Percentiles rank a stretch among this genome's conserved stretches.
These are phyloP conservation scores for Pichia sp. DNA, from an alignment of 1,139 yeast species.

Conservation along the genomic window DNA sequence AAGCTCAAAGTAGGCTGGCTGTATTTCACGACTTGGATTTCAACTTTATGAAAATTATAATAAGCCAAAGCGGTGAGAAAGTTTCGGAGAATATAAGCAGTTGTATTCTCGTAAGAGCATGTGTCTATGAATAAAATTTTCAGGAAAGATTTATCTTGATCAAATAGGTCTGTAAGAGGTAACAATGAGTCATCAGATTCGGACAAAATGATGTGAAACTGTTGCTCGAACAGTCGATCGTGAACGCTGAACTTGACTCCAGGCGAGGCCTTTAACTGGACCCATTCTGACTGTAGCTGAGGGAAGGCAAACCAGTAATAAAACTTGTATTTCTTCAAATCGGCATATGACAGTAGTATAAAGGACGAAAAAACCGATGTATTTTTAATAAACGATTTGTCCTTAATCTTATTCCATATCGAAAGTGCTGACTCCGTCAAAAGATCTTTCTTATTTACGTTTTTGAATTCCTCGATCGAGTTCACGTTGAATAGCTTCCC, in stretches of 20 bases:
- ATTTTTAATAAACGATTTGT: slow-evolving; percentile 33
- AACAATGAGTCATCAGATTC: slow-evolving; percentile 14
- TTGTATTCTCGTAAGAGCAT: slow-evolving; percentile 41
- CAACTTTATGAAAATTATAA: slow-evolving; percentile 37
- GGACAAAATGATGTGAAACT: slow-evolving; percentile 25
- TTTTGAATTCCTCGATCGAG: slow-evolving; percentile 80
- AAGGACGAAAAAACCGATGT: slow-evolving; percentile 47
- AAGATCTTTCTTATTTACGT: slow-evolving; percentile 54
- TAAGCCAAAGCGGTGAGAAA: slow-evolving; percentile 51
- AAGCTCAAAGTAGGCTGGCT: slow-evolving; percentile 24
- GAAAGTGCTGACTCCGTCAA: slow-evolving; percentile 44
- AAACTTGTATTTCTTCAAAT: slow-evolving; percentile 80
- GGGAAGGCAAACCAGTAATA: slow-evolving; percentile 91
- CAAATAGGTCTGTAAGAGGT: slow-evolving; percentile 17
- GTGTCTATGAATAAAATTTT: slow-evolving; percentile 60
- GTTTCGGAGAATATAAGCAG: slow-evolving; percentile 66
- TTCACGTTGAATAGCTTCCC: slow-evolving; percentile 56
- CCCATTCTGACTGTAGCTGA: slow-evolving; percentile 47
- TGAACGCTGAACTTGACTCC: slow-evolving; percentile 17
- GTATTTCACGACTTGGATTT: slow-evolving; percentile 38
- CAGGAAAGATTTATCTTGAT: slow-evolving; percentile 6
- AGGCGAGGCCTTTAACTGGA: slow-evolving; percentile 6
- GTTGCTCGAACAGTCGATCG: slow-evolving; percentile 15
- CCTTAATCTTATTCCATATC: slow-evolving; percentile 30
- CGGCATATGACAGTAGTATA: slow-evolving; percentile 69